Conservation (phyloP, 2,329 filamentous ascomycete species). For the Nothomitra cinnamomea region DNA sequence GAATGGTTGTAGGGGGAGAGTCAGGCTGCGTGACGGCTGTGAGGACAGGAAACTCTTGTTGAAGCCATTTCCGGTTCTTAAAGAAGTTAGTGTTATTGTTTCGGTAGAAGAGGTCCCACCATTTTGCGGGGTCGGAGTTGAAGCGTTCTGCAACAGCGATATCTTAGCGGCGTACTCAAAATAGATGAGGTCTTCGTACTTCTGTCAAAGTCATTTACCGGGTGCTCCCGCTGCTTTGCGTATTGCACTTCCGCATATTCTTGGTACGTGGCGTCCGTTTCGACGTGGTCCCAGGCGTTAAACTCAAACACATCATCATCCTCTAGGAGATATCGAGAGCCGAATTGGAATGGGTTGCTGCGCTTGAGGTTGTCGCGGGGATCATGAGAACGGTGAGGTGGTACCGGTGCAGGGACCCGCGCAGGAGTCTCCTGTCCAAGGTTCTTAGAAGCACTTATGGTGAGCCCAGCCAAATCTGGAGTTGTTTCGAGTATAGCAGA, state of each 20-base stretch:
- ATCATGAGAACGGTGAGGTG: constrained; percentile 53
- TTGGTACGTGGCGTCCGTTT: constrained; percentile 76
- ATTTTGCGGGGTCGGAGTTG: constrained; percentile 79
- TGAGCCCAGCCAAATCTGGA: constrained; percentile 21
- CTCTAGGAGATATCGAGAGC: constrained; percentile 67
- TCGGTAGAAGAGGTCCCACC: constrained; percentile 98
- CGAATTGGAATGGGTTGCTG: constrained; percentile 88
- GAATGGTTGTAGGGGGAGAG: constrained; percentile 50
- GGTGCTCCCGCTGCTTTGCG: constrained; percentile 64
- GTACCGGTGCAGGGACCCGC: constrained; percentile 29
- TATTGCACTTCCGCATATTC: constrained; percentile 76
- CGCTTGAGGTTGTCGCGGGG: constrained; percentile 66
- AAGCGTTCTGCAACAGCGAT: constrained; percentile 46
- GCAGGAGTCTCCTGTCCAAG: neutral
- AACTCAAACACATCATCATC: constrained; percentile 87
- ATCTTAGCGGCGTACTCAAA: neutral
- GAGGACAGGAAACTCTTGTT: constrained; percentile 89
- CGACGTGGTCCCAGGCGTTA: constrained; percentile 98
- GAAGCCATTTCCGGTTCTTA: constrained; percentile 95
- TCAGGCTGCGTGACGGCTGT: constrained; percentile 53
- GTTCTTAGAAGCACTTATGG: neutral
- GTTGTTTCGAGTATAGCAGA: constrained; percentile 25
- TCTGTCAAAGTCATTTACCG: constrained; percentile 87
- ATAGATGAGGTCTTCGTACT: constrained; percentile 30
- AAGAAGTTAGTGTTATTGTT: constrained; percentile 97